Conservation (phyloP, 768 basidiomycete genomes). For the Naganishia friedmannii region DNA sequence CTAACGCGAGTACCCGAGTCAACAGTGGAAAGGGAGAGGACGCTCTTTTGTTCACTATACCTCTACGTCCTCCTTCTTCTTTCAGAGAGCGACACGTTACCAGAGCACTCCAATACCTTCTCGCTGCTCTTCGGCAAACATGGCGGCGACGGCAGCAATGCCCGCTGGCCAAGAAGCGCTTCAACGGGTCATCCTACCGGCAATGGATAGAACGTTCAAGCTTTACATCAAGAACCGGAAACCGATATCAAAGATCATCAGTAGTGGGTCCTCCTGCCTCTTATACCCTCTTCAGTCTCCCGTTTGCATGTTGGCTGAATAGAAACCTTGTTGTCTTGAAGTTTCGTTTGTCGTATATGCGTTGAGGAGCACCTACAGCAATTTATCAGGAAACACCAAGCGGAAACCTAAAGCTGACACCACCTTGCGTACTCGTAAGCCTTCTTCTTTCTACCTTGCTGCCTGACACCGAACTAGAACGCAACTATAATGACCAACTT, state of each 20-base stretch:
- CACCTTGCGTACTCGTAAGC: not conserved
- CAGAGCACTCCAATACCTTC: no score
- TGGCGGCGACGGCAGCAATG: not conserved
- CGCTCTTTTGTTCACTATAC: no score
- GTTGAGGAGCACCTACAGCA: constrained; percentile 21
- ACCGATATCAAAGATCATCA: constrained; percentile 1
- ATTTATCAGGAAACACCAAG: not conserved
- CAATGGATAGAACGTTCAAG: not conserved
- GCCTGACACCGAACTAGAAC: not conserved
- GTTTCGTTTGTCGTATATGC: constrained; percentile 19
- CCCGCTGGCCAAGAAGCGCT: constrained; percentile 17
- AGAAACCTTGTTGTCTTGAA: not conserved
- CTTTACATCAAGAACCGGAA: not conserved
- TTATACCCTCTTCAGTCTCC: not conserved
- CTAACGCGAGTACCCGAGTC: no score
- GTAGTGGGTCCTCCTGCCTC: not conserved
- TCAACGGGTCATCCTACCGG: constrained; percentile 7
- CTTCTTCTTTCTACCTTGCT: not conserved
- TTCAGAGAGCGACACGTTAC: no score
- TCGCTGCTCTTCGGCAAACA: no score
- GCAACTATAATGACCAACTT: no score
- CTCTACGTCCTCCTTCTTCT: no score
- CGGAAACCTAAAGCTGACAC: not conserved
- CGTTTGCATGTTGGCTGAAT: not conserved
- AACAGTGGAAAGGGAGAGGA: no score